A percentile compares a stretch with the other conserved stretches of the same genome.
Conservation (phyloP, 352 stramenopile species). For the Pythium aphanidermatum region DNA sequence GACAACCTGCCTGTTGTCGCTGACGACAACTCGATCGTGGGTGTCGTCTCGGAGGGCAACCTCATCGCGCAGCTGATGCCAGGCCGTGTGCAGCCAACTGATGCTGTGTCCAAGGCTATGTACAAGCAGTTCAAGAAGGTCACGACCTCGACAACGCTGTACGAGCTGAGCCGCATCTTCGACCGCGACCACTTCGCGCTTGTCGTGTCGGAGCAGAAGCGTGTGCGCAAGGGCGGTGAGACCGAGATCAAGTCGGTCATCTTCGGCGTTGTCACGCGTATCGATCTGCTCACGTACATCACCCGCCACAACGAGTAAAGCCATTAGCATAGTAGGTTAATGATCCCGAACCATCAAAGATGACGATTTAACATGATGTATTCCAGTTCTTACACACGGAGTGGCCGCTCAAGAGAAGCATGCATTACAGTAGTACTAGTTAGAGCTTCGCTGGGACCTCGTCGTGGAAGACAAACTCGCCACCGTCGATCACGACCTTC, state of each 20-base stretch:
- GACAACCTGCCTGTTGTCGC: conserved; percentile 75
- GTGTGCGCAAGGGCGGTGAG: conserved; percentile 72
- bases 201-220: conserved; percentile 91
- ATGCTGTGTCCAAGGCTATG: conserved; percentile 89
- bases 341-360: neutral
- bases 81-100: conserved; percentile 79
- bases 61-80: conserved; percentile 90
- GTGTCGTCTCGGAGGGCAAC: conserved; percentile 96
- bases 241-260: conserved; percentile 86
- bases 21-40: conserved; percentile 87
- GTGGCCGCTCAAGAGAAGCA: too few species aligned
- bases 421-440: conserved; percentile 6
- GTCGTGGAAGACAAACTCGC: conserved; percentile 64
- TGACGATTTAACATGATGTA: neutral
- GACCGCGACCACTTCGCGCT: conserved; percentile 96
- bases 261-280: conserved; percentile 93
- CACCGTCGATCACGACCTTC: conserved; percentile 70
- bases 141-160: conserved; percentile 84
- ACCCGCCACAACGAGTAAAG: conserved; percentile 46
- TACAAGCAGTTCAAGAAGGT: conserved; percentile 97
- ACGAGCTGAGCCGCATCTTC: conserved; percentile 91
- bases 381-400: too few species aligned
- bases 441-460: conserved; percentile 21
- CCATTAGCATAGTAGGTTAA: neutral
- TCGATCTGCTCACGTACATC: conserved; percentile 96